Base-by-base conservation (phyloP, 129 eudicot species). In the Tagetes patula region DNA sequence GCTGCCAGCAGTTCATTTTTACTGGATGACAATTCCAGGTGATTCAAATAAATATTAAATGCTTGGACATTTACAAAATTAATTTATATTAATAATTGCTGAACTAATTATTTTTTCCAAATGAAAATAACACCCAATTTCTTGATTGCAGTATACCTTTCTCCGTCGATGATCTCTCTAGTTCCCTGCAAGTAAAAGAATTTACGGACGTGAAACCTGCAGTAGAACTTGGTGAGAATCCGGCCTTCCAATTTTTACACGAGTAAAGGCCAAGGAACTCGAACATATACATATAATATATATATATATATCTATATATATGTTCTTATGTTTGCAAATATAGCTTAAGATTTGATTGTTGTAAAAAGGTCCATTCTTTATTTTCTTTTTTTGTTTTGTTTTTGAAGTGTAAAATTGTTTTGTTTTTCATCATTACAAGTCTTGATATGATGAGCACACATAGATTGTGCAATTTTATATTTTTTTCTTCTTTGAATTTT, bases 21-120 rank as follows among this genome's bases (percentile, higher is more conserved):
- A 79, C 82, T 93, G 76, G 98, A 93, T 77, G 98, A 93, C 80
- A 84, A 82, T 80, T 87, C 95, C 76, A 89, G 98, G 98, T 92
- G 60, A 60, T 59, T 45, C 75, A 71, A 13, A 52, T 8, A 3
- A 30, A 13, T 10, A 3, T 31, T 20, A 43, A 3, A 66, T 66
- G 7, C 48, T 45, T 42, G 36, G 45, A 46, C 41, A 37, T 8
- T 43, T 36, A 52, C 48, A 34, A 34, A n/a, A 14, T 14, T 66
- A 47, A 47, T 47, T 3, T 7, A 56, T 8, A 55, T 37, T 39
- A 43, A 46, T 43, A 47, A 46, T n/a, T 14, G 45, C 70, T 46
- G 33, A 5, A 12, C n/a, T 3, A 42, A 8, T 33, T 5, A 49
- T 36, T 6, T 9, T 36, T 70, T 8, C 36, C 9, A 34, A 45